These are phyloP conservation scores for Fusarium oxysporum DNA, from an alignment of 2,329 filamentous ascomycete species.

Conservation along the genomic window DNA sequence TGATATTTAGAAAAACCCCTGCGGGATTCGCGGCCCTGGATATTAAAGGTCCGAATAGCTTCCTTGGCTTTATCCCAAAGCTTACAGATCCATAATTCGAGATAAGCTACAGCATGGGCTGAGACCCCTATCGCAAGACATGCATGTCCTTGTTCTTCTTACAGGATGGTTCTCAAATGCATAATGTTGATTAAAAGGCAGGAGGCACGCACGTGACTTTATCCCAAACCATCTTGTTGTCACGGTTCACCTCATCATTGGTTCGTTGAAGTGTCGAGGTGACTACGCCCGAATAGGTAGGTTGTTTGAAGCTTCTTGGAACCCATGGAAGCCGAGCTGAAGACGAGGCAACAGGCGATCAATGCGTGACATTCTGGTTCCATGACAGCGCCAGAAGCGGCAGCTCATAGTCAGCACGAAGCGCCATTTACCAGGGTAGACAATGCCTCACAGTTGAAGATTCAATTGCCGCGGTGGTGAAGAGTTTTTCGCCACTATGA, in stretches of 20 bases:
- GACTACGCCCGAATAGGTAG: constrained; percentile 25
- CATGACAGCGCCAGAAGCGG: constrained; percentile 10
- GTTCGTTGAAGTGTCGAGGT: not conserved
- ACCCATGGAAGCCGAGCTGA: constrained; percentile 26
- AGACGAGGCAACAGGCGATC: constrained; percentile 26
- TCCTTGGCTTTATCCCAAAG: not conserved
- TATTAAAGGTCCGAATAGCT: constrained; percentile 28
- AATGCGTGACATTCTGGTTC: constrained; percentile 21
- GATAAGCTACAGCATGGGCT: constrained; percentile 7
- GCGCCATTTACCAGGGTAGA: not conserved
- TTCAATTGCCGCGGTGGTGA: constrained; percentile 12
- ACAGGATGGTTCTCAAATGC: not conserved
- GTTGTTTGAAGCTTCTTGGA: constrained; percentile 17
- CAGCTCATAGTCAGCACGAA: constrained; percentile 16
- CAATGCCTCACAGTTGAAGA: not conserved
- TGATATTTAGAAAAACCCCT: not conserved
- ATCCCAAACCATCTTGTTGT: constrained; percentile 5
- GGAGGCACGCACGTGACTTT: not conserved
- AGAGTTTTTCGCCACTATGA: constrained; percentile 14
- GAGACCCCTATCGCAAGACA: not conserved
- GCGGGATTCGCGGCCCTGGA: not conserved
- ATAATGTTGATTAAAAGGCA: constrained; percentile 6
- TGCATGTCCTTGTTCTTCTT: not conserved
- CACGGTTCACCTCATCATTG: constrained; percentile 1
- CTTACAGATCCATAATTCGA: constrained; percentile 11